phyloP scores from a whole-genome alignment of 2,329 filamentous ascomycete genomes.

The Geoglossum cookeanum region DNA sequence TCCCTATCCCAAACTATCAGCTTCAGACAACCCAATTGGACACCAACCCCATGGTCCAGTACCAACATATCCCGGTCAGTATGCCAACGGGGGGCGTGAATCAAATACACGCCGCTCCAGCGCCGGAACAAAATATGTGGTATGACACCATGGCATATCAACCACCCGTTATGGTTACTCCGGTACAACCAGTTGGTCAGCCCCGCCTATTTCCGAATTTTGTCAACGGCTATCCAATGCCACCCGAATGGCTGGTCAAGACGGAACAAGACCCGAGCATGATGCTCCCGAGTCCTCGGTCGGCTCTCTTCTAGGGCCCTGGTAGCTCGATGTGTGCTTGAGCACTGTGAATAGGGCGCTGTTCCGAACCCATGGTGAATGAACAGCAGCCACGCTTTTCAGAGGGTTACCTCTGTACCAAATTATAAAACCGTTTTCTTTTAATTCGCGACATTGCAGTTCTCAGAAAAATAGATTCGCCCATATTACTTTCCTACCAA shows the following conservation, averaged over 20 bases:
- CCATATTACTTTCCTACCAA: background rate
- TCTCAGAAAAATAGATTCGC: too few relatives aligned
- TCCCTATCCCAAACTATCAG: background rate
- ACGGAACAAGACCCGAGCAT: background rate
- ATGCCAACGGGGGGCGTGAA: background rate
- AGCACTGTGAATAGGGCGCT: background rate
- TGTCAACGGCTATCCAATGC: background rate
- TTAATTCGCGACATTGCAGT: too few relatives aligned
- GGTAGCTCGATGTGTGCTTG: background rate
- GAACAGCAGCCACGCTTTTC: too few relatives aligned
- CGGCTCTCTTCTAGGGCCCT: background rate
- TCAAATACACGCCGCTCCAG: background rate
- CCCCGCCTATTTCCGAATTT: background rate
- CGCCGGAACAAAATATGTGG: background rate
- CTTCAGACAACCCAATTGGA: background rate
- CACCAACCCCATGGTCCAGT: background rate
- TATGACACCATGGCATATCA: constrained; percentile 1
- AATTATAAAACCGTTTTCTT: too few relatives aligned
- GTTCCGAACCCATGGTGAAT: background rate
- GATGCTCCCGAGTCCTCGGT: background rate
- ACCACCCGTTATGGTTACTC: constrained; percentile 1
- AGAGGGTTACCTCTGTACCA: too few relatives aligned
- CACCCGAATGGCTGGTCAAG: constrained; percentile 1
- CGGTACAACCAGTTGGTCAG: background rate
- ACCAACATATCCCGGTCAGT: background rate